Conservation (phyloP, 345 rosid species). For the Lumnitzera racemosa region DNA sequence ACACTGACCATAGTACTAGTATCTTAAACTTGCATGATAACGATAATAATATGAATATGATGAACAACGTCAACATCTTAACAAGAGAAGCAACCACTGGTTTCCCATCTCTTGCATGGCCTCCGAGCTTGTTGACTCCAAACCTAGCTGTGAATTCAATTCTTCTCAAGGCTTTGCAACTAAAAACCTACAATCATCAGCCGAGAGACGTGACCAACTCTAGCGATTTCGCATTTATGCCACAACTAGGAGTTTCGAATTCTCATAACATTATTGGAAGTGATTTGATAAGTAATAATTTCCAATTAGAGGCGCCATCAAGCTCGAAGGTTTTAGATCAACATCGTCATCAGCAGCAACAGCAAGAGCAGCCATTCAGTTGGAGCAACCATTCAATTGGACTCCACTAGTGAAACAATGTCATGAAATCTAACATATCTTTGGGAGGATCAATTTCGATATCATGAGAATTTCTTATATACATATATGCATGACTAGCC, state of each 20-base stretch:
- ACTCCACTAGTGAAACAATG: slow-evolving; percentile 61
- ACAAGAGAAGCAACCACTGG: slow-evolving; percentile 19
- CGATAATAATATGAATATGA: slow-evolving; percentile 7
- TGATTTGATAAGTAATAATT: slow-evolving; percentile 19
- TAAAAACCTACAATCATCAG: slow-evolving; percentile 29
- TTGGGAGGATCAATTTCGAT: too few relatives aligned
- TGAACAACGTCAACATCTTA: slow-evolving; percentile 24
- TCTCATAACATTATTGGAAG: background rate
- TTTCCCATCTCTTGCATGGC: slow-evolving; percentile 40
- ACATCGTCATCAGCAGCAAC: slow-evolving; percentile 24
- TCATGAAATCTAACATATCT: background rate
- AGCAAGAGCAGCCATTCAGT: slow-evolving; percentile 72
- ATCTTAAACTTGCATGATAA: background rate
- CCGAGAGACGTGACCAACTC: slow-evolving; percentile 33
- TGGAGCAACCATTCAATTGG: slow-evolving; percentile 85
- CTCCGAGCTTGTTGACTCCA: slow-evolving; percentile 51
- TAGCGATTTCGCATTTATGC: slow-evolving; percentile 26
- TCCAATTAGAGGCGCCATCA: slow-evolving; percentile 48
- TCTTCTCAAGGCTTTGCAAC: slow-evolving; percentile 81
- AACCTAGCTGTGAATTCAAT: slow-evolving; percentile 70
- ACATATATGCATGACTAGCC: too few relatives aligned
- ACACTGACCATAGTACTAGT: slow-evolving; percentile 16
- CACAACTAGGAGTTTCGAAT: slow-evolving; percentile 31
- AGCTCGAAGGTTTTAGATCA: slow-evolving; percentile 40
- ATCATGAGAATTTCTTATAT: too few relatives aligned